Base-by-base conservation (phyloP, 2,329 filamentous ascomycete genomes). In the Pestalotiopsis fici region DNA sequence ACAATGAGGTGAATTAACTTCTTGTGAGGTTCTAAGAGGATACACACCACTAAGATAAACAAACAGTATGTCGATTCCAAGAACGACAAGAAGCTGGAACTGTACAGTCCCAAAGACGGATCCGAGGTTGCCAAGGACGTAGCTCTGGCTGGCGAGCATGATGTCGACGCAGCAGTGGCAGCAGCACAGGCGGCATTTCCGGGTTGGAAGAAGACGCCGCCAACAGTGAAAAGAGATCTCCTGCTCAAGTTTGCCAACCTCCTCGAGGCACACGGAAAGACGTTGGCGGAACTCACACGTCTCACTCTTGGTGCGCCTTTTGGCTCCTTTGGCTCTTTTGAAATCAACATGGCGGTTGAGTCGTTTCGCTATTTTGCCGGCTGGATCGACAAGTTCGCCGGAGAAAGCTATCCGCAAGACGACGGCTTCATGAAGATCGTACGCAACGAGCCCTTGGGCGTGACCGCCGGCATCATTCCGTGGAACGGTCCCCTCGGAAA, bases 81-180 rank as follows among this genome's bases (percentile, higher is more conserved):
- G 65, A 80, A 75, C 70, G 67, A 75, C 31, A 82, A 83, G 72
- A 86, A 82, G 64, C 78, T 87, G 47, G 77, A 80, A n/a, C 74
- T 86, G 4, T 75, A 79, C 76, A 86, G 83, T 69, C 86, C 86
- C 11, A 82, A 80, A 62, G 81, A 87, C 71, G 82, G 81, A 64
- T 80, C 81, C 2, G 72, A 86, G 11, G 79, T 88, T 1, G 80
- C 83, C n/a, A 78, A 85, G 67, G 80, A 86, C 56, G 80, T 87
- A 15, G 75, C 77, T 9, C 70, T 83, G 4, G 82, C 82, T n/a
- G 81, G 80, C n/a, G 77, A 81, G 63, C 74, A 80, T 13, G 83
- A 85, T 72, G 82, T 85, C 35, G 81, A 87, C 64, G 74, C 74
- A 4, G 85, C 85, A 2, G 83, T 87, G 4, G 79, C 77, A 11